A percentile compares a stretch with the other conserved stretches of the same genome.
Evolutionary conservation across 2,329 filamentous ascomycete species (phyloP).

Genomic region (Colletotrichum sp.): DNA sequence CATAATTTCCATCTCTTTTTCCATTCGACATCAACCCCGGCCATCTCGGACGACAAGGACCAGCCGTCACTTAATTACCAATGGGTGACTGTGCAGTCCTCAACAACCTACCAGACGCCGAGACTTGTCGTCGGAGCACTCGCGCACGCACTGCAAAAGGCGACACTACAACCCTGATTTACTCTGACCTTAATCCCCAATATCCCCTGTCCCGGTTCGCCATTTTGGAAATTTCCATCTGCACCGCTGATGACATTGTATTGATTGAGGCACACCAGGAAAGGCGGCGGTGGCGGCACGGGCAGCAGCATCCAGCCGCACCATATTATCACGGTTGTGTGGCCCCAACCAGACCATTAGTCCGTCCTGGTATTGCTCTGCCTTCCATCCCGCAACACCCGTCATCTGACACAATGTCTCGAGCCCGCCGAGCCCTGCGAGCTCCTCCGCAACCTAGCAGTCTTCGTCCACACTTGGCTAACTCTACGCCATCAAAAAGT

Average conservation of each 20-base stretch:
- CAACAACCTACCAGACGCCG: neutral
- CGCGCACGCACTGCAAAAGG: neutral
- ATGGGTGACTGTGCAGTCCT: neutral
- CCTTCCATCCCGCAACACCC: neutral
- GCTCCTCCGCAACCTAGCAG: neutral
- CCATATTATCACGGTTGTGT: neutral
- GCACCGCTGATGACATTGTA: slow-evolving; percentile 1
- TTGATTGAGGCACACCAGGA: neutral
- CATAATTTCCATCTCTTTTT: neutral
- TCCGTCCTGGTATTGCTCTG: slow-evolving; percentile 6
- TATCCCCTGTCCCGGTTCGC: neutral
- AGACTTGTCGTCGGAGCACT: neutral
- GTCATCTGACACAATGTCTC: neutral
- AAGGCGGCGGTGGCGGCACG: neutral
- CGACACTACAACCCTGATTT: neutral
- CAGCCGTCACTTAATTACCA: neutral
- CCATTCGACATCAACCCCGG: neutral
- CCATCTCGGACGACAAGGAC: neutral
- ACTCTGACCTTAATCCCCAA: slow-evolving; percentile 4
- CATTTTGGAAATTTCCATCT: neutral
- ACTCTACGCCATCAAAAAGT: neutral
- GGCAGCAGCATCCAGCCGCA: neutral
- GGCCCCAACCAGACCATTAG: slow-evolving; percentile 5
- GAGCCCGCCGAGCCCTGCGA: neutral
- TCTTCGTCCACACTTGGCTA: neutral